A percentile compares a stretch with the other conserved stretches of the same genome.
These are phyloP conservation scores for Neofusicoccum ribis DNA, from an alignment of 2,329 filamentous ascomycete genomes.

Conservation along the genomic window DNA sequence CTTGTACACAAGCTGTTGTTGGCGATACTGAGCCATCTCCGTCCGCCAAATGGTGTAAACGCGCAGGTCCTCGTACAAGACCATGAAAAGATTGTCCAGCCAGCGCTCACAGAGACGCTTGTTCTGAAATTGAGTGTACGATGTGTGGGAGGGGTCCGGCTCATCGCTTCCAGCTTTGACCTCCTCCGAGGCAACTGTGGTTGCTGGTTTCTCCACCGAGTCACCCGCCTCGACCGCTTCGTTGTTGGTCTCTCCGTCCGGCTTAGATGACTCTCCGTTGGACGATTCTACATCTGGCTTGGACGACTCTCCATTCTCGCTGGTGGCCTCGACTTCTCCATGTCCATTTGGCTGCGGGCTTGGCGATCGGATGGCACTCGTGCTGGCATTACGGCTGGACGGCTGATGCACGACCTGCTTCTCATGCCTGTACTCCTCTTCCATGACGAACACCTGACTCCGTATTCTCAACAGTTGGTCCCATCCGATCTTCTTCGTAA, in stretches of 20 bases:
- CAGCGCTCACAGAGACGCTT: constrained; percentile 96
- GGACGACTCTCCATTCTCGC: constrained; percentile 34
- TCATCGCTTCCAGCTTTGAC: constrained; percentile 75
- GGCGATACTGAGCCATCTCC: constrained; percentile 92
- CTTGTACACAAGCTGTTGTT: constrained; percentile 92
- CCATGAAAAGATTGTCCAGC: constrained; percentile 99
- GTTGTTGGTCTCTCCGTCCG: constrained; percentile 30
- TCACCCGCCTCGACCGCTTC: constrained; percentile 31
- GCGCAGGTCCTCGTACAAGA: constrained; percentile 93
- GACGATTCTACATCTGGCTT: constrained; percentile 30
- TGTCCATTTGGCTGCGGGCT: constrained; percentile 46
- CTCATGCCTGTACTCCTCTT: constrained; percentile 94
- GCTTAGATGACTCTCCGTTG: constrained; percentile 30
- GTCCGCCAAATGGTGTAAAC: constrained; percentile 99
- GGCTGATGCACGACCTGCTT: constrained; percentile 57
- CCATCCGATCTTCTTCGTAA: constrained; percentile 97
- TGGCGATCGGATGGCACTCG: constrained; percentile 72
- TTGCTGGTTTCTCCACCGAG: constrained; percentile 74
- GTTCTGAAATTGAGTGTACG: constrained; percentile 90
- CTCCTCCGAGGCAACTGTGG: constrained; percentile 74
- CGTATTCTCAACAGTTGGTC: constrained; percentile 92
- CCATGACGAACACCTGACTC: constrained; percentile 98
- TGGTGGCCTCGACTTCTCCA: constrained; percentile 28
- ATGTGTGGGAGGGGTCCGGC: constrained; percentile 62
- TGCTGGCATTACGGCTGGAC: constrained; percentile 72